Conservation (phyloP, 495 filamentous ascomycete species). For the Aspergillus incahuasiensis region DNA sequence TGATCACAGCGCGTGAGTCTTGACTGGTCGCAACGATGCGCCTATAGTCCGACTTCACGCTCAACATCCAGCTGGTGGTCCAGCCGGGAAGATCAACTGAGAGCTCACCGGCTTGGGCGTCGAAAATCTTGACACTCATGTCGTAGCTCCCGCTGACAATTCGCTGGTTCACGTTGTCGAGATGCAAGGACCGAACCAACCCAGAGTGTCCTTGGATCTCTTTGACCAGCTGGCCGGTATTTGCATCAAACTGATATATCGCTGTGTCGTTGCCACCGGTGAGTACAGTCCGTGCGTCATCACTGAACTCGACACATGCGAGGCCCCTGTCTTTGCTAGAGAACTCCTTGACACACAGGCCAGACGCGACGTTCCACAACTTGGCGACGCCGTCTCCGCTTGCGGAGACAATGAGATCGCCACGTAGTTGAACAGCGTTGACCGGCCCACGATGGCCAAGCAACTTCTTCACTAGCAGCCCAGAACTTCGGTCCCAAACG, state of each 20-base stretch:
- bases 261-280: constrained; percentile 91
- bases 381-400: constrained; percentile 90
- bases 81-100: constrained; percentile 77
- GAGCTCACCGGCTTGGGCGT: constrained; percentile 67
- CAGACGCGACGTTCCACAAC: constrained; percentile 87
- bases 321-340: constrained; percentile 80
- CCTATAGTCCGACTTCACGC: constrained; percentile 90
- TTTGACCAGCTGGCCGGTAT: constrained; percentile 76
- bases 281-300: constrained; percentile 82
- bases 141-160: constrained; percentile 92
- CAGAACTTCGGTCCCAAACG: constrained; percentile 84
- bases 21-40: constrained; percentile 91
- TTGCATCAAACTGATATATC: constrained; percentile 91
- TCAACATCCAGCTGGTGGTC: constrained; percentile 94
- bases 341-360: constrained; percentile 83
- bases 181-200: constrained; percentile 81
- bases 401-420: constrained; percentile 84
- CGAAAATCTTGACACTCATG: constrained; percentile 87
- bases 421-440: constrained; percentile 90
- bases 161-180: constrained; percentile 76
- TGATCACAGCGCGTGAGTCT: constrained; percentile 82
- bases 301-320: constrained; percentile 91
- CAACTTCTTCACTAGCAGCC: constrained; percentile 66
- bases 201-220: constrained; percentile 72
- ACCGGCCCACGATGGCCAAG: constrained; percentile 84